phyloP scores from a whole-genome alignment of 371 early-diverging fungal species.

The Rhizomucor pusillus region DNA sequence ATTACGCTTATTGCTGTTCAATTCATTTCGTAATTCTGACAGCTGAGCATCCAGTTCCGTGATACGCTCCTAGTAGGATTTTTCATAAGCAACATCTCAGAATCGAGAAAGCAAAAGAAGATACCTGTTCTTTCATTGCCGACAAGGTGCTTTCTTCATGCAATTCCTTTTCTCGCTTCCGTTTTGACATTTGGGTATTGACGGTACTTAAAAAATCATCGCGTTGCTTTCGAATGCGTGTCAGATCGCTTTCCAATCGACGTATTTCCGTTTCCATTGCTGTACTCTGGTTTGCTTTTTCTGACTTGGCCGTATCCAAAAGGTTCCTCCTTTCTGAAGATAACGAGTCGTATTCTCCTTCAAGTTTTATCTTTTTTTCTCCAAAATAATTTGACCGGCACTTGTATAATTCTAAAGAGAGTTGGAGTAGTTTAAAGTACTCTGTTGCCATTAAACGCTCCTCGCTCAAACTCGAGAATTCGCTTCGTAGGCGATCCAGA shows the following conservation, averaged over 20 bases:
- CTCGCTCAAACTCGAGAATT: constrained; percentile 42
- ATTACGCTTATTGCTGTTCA: neutral
- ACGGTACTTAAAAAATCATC: constrained; percentile 29
- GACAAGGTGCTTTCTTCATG: constrained; percentile 18
- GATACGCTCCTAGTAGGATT: constrained; percentile 9
- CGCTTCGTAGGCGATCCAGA: constrained; percentile 49
- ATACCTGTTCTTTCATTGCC: constrained; percentile 35
- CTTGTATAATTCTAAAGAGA: constrained; percentile 44
- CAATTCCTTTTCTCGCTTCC: constrained; percentile 16
- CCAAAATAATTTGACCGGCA: constrained; percentile 31
- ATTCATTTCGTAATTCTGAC: constrained; percentile 4
- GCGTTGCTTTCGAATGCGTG: constrained; percentile 74
- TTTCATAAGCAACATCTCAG: neutral
- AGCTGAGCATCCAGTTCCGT: constrained; percentile 3
- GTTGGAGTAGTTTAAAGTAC: constrained; percentile 55
- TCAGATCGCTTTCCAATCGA: constrained; percentile 74
- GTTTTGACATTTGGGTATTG: constrained; percentile 21
- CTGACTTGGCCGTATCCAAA: constrained; percentile 24
- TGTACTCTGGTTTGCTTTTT: constrained; percentile 20
- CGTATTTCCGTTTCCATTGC: constrained; percentile 67
- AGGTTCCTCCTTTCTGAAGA: constrained; percentile 18
- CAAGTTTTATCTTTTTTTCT: constrained; percentile 21
- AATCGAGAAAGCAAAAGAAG: no score
- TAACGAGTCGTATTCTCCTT: constrained; percentile 18
- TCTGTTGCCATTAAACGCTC: constrained; percentile 49